Evolutionary conservation across 352 stramenopile genomes (phyloP), one percentile per base, ranked within the genome.

Genomic region (Phytopythium kandeliae): DNA sequence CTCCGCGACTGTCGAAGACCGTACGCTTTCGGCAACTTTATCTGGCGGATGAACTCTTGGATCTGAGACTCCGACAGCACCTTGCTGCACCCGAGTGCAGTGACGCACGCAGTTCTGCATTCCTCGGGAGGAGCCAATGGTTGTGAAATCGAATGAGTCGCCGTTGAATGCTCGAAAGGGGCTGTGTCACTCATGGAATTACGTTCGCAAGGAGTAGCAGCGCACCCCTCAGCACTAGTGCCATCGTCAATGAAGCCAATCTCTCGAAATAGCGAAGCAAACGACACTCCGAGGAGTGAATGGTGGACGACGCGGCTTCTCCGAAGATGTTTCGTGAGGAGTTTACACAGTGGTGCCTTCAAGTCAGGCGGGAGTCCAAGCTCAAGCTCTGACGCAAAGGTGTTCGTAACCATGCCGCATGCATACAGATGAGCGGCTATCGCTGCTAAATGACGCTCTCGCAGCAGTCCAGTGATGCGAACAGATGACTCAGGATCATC

Each of bases 401-500:
- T 40, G 4, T 56, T 38, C 9, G 54, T 52, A 15, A 75, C 42
- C 12, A 41, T 24, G 26, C 55, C 60, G 22, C 40, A 51, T 0
- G 30, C 48, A 38, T 72, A 47, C 30, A 87, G 43, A 34, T 69
- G 65, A 15, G 51, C 28, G 3, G 54, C 69, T n/a, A 87, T 50
- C 6, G 51, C 35, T 25, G 42, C 38, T 37, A 87, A 53, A 1
- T 85, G 54, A 0, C 34, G 38, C 46, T 87, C 69, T 3, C 43
- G 38, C 11, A 85, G 30, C 4, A 71, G 45, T 0, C 44, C 47
- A 3, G 74, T 53, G 46, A 70, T 75, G n/a, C 67, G 57, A 0
- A 61, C 48, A 11, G 66, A 64, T 0, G 60, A 59, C 30, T 86
- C 74, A 0, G 74, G 69, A 41, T 86, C 69, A 44, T 85, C 74